Evolutionary conservation across 352 stramenopile genomes (phyloP).

Genomic region (Saprolegnia diclina): DNA sequence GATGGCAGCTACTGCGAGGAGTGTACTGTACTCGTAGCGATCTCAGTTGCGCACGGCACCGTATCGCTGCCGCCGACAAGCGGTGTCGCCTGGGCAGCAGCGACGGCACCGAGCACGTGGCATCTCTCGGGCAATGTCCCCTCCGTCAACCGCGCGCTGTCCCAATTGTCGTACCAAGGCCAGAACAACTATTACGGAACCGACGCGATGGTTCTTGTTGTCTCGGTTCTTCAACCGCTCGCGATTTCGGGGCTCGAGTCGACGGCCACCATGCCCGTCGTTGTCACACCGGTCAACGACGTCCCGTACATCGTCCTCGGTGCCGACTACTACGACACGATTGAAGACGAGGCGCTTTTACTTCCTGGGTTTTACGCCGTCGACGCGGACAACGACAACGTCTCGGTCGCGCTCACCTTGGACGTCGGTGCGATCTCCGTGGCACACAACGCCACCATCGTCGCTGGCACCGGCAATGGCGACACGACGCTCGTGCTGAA

Average conservation of each 20-base stretch:
- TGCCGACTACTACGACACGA: constrained; percentile 39
- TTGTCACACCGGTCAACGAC: constrained; percentile 54
- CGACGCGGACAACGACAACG: constrained; percentile 39
- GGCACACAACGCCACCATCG: constrained; percentile 22
- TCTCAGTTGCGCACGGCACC: not conserved
- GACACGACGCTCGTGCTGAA: constrained; percentile 31
- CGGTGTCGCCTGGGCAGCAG: not conserved
- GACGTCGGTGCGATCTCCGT: constrained; percentile 34
- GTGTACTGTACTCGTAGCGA: not conserved
- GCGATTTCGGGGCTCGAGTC: constrained; percentile 26
- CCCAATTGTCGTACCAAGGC: constrained; percentile 36
- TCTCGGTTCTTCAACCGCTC: constrained; percentile 18
- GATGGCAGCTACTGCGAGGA: not conserved
- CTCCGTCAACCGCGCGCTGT: constrained; percentile 41
- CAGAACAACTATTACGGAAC: constrained; percentile 41
- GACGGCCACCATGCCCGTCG: constrained; percentile 38
- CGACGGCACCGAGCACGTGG: not conserved
- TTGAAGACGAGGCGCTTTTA: constrained; percentile 50
- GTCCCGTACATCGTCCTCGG: constrained; percentile 44
- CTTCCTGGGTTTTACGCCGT: constrained; percentile 40
- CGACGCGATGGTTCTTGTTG: constrained; percentile 38
- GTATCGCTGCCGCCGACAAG: not conserved
- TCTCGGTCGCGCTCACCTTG: constrained; percentile 34
- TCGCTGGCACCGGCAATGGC: not conserved
- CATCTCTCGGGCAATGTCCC: constrained; percentile 33